Percentiles rank a stretch among this genome's conserved stretches.
Evolutionary conservation across 1,139 yeast species (phyloP).

Genomic region (Suhomyces taliae): DNA sequence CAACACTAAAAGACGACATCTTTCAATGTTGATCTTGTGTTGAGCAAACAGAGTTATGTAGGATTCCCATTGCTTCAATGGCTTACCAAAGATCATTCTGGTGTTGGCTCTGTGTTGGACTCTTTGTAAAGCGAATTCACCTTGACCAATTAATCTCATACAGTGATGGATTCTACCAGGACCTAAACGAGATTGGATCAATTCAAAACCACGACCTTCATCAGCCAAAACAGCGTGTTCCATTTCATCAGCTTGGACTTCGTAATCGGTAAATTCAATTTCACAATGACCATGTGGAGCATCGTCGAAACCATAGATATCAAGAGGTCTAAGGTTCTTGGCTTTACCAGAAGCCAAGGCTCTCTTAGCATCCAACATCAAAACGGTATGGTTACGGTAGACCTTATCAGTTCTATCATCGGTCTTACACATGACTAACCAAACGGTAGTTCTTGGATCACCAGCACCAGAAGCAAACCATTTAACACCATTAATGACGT

Average conservation of each 20-base stretch:
- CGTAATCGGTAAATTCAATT: conserved; percentile 53
- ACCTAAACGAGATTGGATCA: conserved; percentile 69
- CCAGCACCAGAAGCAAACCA: conserved; percentile 83
- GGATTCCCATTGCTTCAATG: conserved; percentile 54
- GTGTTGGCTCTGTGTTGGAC: conserved; percentile 56
- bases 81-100: conserved; percentile 58
- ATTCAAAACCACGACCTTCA: conserved; percentile 64
- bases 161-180: conserved; percentile 78
- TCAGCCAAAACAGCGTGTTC: conserved; percentile 43
- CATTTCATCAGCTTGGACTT: conserved; percentile 45
- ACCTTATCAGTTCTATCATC: conserved; percentile 28
- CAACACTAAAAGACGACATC: conserved; percentile 58
- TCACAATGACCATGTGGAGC: conserved; percentile 79
- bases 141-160: conserved; percentile 68
- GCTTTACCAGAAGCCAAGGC: conserved; percentile 56
- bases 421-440: conserved; percentile 72
- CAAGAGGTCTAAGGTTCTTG: conserved; percentile 52
- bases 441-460: conserved; percentile 61
- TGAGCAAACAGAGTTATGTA: conserved; percentile 56
- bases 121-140: conserved; percentile 57
- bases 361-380: conserved; percentile 55
- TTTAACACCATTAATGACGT: conserved; percentile 62
- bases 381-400: conserved; percentile 60
- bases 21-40: conserved; percentile 57
- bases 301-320: conserved; percentile 65